Conservation (phyloP, 1,284 basidiomycete species). For the Paramarasmius palmivorus region DNA sequence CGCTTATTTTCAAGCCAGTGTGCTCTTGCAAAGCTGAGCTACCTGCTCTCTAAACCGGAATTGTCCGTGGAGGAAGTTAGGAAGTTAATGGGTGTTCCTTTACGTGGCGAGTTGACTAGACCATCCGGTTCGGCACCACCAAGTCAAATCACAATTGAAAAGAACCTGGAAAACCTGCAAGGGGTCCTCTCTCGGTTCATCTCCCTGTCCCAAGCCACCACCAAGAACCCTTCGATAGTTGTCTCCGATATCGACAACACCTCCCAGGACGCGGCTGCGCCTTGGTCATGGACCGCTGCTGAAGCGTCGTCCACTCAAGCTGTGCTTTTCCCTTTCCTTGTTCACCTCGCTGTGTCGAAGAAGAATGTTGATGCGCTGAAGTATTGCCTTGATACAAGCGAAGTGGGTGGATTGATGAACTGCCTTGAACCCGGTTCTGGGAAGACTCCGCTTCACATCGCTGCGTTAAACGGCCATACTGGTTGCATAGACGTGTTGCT, state of each 20-base stretch:
- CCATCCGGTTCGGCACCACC: constrained; percentile 38
- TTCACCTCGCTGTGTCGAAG: constrained; percentile 74
- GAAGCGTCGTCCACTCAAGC: constrained; percentile 69
- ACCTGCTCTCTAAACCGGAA: constrained; percentile 85
- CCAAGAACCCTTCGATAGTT: constrained; percentile 35
- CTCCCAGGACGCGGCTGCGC: constrained; percentile 56
- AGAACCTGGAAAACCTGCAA: constrained; percentile 61
- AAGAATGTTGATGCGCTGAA: constrained; percentile 63
- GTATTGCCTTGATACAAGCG: constrained; percentile 48
- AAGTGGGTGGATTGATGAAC: constrained; percentile 69
- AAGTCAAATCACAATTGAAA: constrained; percentile 42
- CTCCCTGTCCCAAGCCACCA: constrained; percentile 48
- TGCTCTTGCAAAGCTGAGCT: constrained; percentile 85
- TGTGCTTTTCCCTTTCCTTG: constrained; percentile 70
- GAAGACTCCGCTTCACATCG: constrained; percentile 79
- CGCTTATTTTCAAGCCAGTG: constrained; percentile 49
- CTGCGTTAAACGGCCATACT: constrained; percentile 69
- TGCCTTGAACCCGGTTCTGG: constrained; percentile 69
- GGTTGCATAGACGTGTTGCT: constrained; percentile 63
- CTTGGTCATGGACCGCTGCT: constrained; percentile 76
- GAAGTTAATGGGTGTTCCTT: constrained; percentile 72
- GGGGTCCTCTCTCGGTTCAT: constrained; percentile 67
- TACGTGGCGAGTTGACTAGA: constrained; percentile 86
- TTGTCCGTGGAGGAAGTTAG: constrained; percentile 70
- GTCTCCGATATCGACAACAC: constrained; percentile 40